Evolutionary conservation across 495 filamentous ascomycete genomes (phyloP).

Genomic region (Tuber magnatum): DNA sequence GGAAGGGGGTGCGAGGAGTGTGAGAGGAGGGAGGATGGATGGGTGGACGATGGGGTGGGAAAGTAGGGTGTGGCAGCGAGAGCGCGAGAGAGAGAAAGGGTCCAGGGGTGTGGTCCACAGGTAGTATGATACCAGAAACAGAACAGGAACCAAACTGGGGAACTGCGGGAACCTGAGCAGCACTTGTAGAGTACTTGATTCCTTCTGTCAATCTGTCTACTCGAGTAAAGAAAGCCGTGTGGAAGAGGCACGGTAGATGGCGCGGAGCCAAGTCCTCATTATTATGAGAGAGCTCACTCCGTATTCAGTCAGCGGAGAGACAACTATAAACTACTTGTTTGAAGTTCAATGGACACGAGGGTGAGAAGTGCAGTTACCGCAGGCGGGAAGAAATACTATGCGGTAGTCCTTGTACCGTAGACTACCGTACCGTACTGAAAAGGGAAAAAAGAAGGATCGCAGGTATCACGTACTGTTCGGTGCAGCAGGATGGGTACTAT

Average conservation of each 20-base stretch:
- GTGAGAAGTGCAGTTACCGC: background rate
- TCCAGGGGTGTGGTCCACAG: background rate
- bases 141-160: background rate
- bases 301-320: background rate
- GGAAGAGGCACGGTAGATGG: background rate
- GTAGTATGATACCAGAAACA: background rate
- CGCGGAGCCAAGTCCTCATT: background rate
- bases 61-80: background rate
- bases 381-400: background rate
- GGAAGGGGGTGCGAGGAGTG: background rate
- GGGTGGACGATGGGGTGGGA: background rate
- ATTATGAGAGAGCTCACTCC: background rate
- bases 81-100: background rate
- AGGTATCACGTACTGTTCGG: background rate
- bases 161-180: background rate
- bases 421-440: background rate
- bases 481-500: background rate
- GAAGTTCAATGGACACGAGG: conserved; percentile 5
- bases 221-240: background rate
- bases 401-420: background rate
- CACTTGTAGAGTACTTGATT: background rate
- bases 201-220: conserved; percentile 1
- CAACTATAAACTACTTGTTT: conserved; percentile 3
- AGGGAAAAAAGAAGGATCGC: background rate
- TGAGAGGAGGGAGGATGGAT: background rate